Conservation (phyloP, 352 stramenopile species). For the Phytophthora meadii region DNA sequence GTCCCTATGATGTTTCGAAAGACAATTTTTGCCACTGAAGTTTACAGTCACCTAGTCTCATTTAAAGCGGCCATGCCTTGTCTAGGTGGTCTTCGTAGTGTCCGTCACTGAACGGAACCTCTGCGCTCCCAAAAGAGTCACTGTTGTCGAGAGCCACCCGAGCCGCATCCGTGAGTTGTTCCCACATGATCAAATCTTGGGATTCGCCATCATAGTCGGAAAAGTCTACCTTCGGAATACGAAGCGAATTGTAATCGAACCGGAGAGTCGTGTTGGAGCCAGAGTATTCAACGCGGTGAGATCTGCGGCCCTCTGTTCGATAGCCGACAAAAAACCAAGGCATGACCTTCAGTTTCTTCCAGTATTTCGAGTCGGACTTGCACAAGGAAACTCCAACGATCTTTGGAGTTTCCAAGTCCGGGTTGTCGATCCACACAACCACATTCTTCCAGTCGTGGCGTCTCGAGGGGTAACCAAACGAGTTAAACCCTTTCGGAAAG, state of each 20-base stretch:
- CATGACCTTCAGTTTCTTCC: not conserved
- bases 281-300: no score
- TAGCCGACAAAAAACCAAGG: not conserved
- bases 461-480: not conserved
- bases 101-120: not conserved
- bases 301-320: not conserved
- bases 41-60: not conserved
- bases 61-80: not conserved
- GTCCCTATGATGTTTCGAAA: no score
- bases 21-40: no score
- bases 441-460: slow-evolving; percentile 5
- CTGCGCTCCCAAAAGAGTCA: not conserved
- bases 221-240: no score
- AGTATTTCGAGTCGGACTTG: not conserved
- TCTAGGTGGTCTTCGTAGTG: not conserved
- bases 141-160: not conserved
- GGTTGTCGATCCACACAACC: not conserved
- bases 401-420: not conserved
- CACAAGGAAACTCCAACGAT: not conserved
- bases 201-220: not conserved
- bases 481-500: slow-evolving; percentile 4
- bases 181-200: slow-evolving; percentile 5
- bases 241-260: not conserved
- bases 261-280: not conserved
- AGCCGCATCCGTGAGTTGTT: slow-evolving; percentile 1